Evolutionary conservation across 768 basidiomycete genomes (phyloP), one percentile per base, ranked within the genome.

Genomic region (Boletus subcaerulescens): DNA sequence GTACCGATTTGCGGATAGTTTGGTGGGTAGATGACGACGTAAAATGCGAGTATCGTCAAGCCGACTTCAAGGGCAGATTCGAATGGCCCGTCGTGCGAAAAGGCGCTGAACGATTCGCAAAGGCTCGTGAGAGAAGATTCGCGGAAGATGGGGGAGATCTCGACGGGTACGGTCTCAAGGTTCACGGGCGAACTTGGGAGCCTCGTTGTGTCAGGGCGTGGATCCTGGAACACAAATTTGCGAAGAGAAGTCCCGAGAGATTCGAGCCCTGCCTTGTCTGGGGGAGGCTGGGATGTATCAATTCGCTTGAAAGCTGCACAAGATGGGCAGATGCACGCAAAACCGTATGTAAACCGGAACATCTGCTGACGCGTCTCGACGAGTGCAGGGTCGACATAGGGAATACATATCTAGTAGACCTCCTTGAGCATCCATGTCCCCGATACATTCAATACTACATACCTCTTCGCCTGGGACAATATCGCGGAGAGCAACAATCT

Each of bases 1-100:
- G 59, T 50, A 89, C 91, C 91, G 24, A 85, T 89, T 60, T 91
- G 87, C n/a, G 90, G 91, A 67, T 90, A 91, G 63, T 87, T 86
- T 3, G 70, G 72, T 2, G 91, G 89, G 62, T 93, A 93, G 44
- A 91, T 74, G 49, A 87, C 64, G 12, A 79, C 62, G 67, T 92
- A 93, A 8, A 89, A 70, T 1, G 84, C 84, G 18, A 90, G 71
- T 14, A 91, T 71, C 1, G 80, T 78, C 36, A 76, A 62, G 14
- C 91, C 89, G 12, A 73, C 68, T 32, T 76, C 63, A 20, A 86
- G 62, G 0, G 89, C 89, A 14, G 68, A 56, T 12, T 71, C 69
- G 60, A 80, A 83, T 5, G 75, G 71, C 1, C 83, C 83, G 54
- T 87, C 84, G 61, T 92, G 89, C 5, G 88, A 87, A n/a, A 82